Evolutionary conservation across 352 stramenopile genomes (phyloP).

Genomic region (Phytopythium kandeliae): DNA sequence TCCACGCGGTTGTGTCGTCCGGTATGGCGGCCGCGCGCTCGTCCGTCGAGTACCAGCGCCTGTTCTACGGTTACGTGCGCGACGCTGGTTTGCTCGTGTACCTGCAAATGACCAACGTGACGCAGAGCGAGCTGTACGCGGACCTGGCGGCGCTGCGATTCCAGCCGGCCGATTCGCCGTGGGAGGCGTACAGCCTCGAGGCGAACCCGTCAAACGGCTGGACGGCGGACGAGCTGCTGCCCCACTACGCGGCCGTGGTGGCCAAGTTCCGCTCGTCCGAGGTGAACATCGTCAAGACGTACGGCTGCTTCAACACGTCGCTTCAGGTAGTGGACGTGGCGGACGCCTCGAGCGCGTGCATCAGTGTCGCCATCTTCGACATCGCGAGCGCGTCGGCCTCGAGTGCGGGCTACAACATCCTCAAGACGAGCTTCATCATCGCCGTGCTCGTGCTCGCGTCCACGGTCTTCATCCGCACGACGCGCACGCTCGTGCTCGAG

Average conservation of each 20-base stretch:
- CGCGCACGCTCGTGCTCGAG: slow-evolving; percentile 79
- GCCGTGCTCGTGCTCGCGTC: slow-evolving; percentile 72
- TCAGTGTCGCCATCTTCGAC: slow-evolving; percentile 84
- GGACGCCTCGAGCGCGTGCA: slow-evolving; percentile 42
- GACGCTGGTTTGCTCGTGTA: slow-evolving; percentile 50
- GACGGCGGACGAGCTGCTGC: slow-evolving; percentile 26
- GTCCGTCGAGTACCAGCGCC: slow-evolving; percentile 44
- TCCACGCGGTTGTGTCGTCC: slow-evolving; percentile 61
- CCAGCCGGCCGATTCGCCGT: slow-evolving; percentile 28
- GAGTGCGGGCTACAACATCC: slow-evolving; percentile 71
- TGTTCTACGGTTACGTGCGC: slow-evolving; percentile 65
- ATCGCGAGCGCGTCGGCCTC: slow-evolving; percentile 43
- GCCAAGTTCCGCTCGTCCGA: slow-evolving; percentile 43
- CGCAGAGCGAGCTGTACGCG: slow-evolving; percentile 18
- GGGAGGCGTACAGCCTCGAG: slow-evolving; percentile 38
- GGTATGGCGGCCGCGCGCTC: slow-evolving; percentile 22
- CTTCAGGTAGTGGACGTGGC: slow-evolving; percentile 51
- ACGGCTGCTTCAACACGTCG: slow-evolving; percentile 65
- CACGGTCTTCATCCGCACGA: slow-evolving; percentile 80
- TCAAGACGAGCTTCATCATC: slow-evolving; percentile 88
- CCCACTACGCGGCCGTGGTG: slow-evolving; percentile 33
- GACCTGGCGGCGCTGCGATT: slow-evolving; percentile 43
- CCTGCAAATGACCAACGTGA: slow-evolving; percentile 55
- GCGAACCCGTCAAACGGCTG: slow-evolving; percentile 58
- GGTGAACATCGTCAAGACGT: slow-evolving; percentile 71